A percentile compares a stretch with the other conserved stretches of the same genome.
Conservation (phyloP, 2,329 filamentous ascomycete species). For the Trichoderma harzianum region DNA sequence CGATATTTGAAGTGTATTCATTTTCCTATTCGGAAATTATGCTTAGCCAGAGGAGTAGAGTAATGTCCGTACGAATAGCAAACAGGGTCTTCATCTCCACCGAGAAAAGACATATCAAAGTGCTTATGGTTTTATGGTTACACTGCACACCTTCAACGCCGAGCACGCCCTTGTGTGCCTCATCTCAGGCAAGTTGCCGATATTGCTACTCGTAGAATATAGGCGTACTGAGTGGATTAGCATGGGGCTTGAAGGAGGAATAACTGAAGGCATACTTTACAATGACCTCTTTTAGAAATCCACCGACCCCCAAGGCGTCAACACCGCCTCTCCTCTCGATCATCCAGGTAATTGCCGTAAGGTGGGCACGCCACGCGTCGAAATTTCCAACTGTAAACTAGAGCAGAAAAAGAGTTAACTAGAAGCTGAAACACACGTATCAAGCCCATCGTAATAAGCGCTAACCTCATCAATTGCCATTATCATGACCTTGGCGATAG, state of each 20-base stretch:
- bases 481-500: neutral
- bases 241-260: fast-evolving
- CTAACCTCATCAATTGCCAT: neutral
- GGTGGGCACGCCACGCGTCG: neutral
- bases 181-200: neutral
- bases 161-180: no score
- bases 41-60: no score
- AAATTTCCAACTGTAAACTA: neutral
- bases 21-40: no score
- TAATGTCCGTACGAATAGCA: no score
- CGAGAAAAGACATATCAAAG: no score
- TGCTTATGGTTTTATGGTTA: no score
- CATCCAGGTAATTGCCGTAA: neutral
- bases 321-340: neutral
- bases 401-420: fast-evolving
- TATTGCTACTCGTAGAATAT: neutral
- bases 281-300: neutral
- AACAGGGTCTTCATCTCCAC: no score
- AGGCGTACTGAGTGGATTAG: neutral
- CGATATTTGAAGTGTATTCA: no score
- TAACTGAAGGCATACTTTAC: neutral
- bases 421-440: neutral
- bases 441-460: fast-evolving
- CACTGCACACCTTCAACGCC: no score
- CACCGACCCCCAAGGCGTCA: neutral